Evolutionary conservation across 2,329 filamentous ascomycete species (phyloP), one percentile per base, ranked within the genome.

Genomic region (Myriosclerotinia duriaeana): DNA sequence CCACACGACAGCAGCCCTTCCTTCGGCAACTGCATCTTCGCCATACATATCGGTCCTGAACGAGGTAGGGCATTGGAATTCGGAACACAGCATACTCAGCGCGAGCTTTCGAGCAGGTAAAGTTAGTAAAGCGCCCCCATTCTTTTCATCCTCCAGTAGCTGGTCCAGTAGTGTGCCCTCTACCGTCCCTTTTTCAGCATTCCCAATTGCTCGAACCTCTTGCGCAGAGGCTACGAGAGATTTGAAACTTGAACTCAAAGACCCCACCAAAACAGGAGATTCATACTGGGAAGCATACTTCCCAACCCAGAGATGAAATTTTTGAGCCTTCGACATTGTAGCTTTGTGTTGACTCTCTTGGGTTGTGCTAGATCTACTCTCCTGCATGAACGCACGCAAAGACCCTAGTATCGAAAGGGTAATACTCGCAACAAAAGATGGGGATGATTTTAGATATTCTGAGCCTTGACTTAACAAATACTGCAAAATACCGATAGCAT

Each of bases 401-500:
- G 92, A 93, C 3, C 93, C 87, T 4, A 98, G 80, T 0, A 90
- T 89, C 0, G 92, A 92, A 22, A 97, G 80, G 0, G 89, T 85
- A 70, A 93, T 90, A 0, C 93, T 94, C 14, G 91, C 88, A 53
- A 96, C 81, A 72, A 97, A 97, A 0, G 88, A 89, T 0, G 92
- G 87, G 0, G 84, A 82, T 42, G 84, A 81, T 4, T 77, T 78
- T 5, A 99, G 81, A 75, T 94, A 88, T 6, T 79, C 72, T 20
- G 80, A 79, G 9, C 94, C 93, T 62, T 85, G 84, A 7, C 85
- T 81, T 17, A 98, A 81, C 1, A 99, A 83, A 77, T 96, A 97
- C 76, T 92, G 90, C 68, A 91, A 87, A 44, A 99, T 85, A 0
- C 93, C 94, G 54, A 98, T 83, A 1, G 91, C 89, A 79, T 99